Base-by-base conservation (phyloP, 1,284 basidiomycete genomes). In the Irpex sp. region DNA sequence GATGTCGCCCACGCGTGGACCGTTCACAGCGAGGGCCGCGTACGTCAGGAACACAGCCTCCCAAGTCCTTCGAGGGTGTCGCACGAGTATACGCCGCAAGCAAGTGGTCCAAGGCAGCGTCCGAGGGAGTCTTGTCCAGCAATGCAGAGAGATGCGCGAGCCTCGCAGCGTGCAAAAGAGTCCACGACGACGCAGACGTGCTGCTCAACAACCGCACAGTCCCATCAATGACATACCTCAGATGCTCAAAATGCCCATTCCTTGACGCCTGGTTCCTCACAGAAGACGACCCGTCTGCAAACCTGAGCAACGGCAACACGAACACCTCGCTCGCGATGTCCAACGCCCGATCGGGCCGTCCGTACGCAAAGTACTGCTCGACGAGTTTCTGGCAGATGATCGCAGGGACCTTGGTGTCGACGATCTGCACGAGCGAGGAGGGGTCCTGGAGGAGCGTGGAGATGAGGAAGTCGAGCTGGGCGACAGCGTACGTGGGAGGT, bases 351-450 rank as follows among this genome's bases (percentile, higher is more conserved):
- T 66, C 61, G 1, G 47, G 48, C 35, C 63, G 49, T 39, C 66
- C 56, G 35, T 60, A 42, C 18, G 45, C 63, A 63, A 63, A 63
- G 49, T 66, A 67, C 57, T 67, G 63, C 62, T 66, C 62, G 35
- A 67, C 62, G 33, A 67, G 56, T 19, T 63, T 56, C 19, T 61
- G 60, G 23, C 63, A 67, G n/a, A 67, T 65, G 6, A 58, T 37
- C n/a, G 28, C 14, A 0, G 21, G 33, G 1, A 18, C 12, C 2
- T 36, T 16, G 12, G 28, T 16, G 9, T 16, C 23, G 33, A 35
- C 4, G 8, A 28, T 28, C 14, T 21, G 21, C 21, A 18, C 9
- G 28, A 35, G 16, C 0, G 12, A 16, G 1, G 21, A 21, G 8
- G 21, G 12, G 52, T 28, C 33, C 21, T 19, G 21, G 16, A 54